Conservation (phyloP, 306 rosid genomes). For the Arachis stenosperma region DNA sequence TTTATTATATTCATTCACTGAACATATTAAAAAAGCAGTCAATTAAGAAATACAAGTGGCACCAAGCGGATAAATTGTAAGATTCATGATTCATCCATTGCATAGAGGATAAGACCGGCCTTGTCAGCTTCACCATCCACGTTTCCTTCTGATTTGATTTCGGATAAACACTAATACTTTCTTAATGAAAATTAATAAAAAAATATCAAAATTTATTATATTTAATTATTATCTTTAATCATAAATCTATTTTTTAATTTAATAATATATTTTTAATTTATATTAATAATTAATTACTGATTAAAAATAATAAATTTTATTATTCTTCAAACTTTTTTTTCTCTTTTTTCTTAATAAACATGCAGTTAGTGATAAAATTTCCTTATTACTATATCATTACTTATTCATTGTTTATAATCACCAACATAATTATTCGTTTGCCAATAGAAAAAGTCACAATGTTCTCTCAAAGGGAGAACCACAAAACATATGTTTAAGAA, state of each 20-base stretch:
- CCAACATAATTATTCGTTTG: background rate
- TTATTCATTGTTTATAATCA: conserved; percentile 10
- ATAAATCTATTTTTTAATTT: no score
- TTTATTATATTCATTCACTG: conserved; percentile 2
- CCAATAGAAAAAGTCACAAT: background rate
- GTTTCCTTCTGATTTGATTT: conserved; percentile 47
- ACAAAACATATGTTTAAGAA: no score
- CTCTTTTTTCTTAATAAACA: no score
- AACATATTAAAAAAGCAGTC: conserved; percentile 17
- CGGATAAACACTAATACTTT: conserved; percentile 43
- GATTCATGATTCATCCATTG: conserved; percentile 36
- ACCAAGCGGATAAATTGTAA: conserved; percentile 42
- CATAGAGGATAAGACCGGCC: conserved; percentile 53
- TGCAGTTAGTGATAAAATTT: conserved; percentile 3
- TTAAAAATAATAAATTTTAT: no score
- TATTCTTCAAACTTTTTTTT: no score
- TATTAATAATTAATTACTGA: no score
- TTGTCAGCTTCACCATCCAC: conserved; percentile 58
- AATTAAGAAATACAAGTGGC: conserved; percentile 52
- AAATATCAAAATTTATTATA: no score
- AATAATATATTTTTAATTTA: no score
- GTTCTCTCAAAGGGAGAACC: background rate
- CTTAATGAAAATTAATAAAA: background rate
- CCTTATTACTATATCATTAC: conserved; percentile 7
- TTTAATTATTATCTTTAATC: no score